These are phyloP conservation scores for Diplodia intermedia DNA, from an alignment of 2,329 filamentous ascomycete species.

Conservation along the genomic window DNA sequence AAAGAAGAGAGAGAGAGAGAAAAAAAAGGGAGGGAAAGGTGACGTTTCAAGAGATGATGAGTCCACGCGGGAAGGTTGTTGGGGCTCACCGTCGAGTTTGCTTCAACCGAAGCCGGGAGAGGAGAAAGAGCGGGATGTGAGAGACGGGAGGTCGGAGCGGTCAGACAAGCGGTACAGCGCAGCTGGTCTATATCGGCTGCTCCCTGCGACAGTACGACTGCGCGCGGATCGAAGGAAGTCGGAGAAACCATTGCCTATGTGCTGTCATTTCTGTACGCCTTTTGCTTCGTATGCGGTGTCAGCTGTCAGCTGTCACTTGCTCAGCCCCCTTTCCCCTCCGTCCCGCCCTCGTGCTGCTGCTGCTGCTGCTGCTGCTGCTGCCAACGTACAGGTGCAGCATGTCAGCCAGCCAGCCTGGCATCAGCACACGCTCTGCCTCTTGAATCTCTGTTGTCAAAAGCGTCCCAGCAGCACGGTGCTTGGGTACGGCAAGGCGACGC, in stretches of 20 bases:
- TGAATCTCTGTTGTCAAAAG: background rate
- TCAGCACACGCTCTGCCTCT: background rate
- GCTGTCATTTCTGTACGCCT: background rate
- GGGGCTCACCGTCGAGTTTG: too few relatives aligned
- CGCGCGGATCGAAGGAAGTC: background rate
- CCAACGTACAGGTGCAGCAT: background rate
- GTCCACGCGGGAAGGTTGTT: too few relatives aligned
- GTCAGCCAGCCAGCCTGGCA: background rate
- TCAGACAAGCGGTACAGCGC: background rate
- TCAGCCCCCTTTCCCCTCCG: background rate
- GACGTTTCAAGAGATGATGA: too few relatives aligned
- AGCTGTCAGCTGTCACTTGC: slow-evolving; percentile 1
- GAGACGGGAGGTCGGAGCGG: too few relatives aligned
- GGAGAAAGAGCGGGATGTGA: too few relatives aligned
- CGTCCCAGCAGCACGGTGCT: background rate
- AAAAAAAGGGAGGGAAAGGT: too few relatives aligned
- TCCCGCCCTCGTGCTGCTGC: background rate
- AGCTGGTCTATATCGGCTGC: background rate
- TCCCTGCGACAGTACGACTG: background rate
- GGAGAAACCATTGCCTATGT: background rate
- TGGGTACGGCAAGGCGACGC: background rate
- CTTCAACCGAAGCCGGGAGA: too few relatives aligned
- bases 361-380: background rate
- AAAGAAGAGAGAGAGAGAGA: too few relatives aligned
- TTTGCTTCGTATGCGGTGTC: background rate